phyloP scores from a whole-genome alignment of 73 alveolate genomes.

The Stentor coeruleus region DNA sequence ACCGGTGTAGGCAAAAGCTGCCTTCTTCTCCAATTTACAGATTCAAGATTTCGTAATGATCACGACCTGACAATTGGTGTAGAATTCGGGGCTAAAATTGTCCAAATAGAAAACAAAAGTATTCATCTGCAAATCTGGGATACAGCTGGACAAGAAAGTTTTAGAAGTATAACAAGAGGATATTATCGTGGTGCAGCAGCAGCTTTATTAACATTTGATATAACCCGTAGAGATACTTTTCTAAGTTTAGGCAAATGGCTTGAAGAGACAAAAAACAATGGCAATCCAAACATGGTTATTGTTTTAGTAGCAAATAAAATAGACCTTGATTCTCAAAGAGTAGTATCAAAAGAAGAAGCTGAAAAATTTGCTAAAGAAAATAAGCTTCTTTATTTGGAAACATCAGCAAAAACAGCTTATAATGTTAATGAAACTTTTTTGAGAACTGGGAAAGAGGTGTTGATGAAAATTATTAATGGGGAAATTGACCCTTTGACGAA shows the following conservation, averaged over 20 bases:
- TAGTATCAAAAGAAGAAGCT: conserved; percentile 47
- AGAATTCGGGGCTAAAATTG: conserved; percentile 52
- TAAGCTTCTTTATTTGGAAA: not conserved
- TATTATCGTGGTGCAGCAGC: conserved; percentile 90
- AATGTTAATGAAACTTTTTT: not conserved
- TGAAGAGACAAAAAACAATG: conserved; percentile 26
- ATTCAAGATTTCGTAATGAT: conserved; percentile 46
- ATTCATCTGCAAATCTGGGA: conserved; percentile 73
- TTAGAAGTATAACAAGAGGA: conserved; percentile 82
- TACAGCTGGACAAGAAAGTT: conserved; percentile 91
- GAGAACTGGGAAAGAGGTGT: no score
- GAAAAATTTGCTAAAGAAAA: conserved; percentile 37
- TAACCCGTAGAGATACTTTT: conserved; percentile 38
- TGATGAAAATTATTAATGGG: no score
- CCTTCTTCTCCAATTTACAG: conserved; percentile 41
- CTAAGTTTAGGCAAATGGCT: conserved; percentile 38
- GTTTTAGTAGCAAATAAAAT: conserved; percentile 78
- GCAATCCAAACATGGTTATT: conserved; percentile 35
- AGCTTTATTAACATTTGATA: conserved; percentile 58
- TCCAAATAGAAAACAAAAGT: conserved; percentile 30
- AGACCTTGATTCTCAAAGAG: conserved; percentile 66
- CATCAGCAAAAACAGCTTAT: conserved; percentile 3
- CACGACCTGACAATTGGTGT: conserved; percentile 71
- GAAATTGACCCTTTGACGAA: no score
- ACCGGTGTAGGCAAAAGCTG: conserved; percentile 67